phyloP scores from a whole-genome alignment of 2,329 filamentous ascomycete genomes.

The Neofusicoccum ribis region DNA sequence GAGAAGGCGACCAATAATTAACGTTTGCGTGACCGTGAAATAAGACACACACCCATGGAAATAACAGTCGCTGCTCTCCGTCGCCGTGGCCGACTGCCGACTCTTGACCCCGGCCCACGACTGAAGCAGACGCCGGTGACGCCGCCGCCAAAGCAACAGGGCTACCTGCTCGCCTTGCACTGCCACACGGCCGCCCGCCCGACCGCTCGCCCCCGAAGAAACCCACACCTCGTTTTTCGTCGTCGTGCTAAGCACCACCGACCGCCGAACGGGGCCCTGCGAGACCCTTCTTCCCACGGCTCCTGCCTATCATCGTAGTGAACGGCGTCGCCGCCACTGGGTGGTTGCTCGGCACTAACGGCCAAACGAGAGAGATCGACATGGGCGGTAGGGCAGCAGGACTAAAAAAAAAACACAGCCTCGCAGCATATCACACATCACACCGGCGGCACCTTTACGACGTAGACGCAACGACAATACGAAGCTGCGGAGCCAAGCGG shows the following conservation, averaged over 20 bases:
- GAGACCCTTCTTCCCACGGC: not conserved
- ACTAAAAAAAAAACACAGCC: not conserved
- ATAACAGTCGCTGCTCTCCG: not conserved
- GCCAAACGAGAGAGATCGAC: not conserved
- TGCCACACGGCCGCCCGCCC: conserved; percentile 1
- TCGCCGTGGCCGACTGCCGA: conserved; percentile 1
- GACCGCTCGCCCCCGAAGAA: not conserved
- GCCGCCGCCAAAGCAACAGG: not conserved
- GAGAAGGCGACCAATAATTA: conserved; percentile 3
- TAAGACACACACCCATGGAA: not conserved
- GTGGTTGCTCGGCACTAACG: not conserved
- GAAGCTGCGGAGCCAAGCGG: not conserved
- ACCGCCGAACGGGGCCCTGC: not conserved
- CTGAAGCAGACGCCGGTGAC: not conserved
- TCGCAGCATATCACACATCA: not conserved
- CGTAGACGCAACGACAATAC: not conserved
- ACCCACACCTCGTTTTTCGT: conserved; percentile 5
- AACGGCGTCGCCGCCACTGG: not conserved
- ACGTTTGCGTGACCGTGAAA: not conserved
- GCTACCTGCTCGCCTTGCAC: not conserved
- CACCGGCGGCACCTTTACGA: not conserved
- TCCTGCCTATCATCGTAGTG: conserved; percentile 11
- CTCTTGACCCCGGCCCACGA: not conserved
- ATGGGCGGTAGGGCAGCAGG: not conserved
- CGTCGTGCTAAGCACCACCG: not conserved